Evolutionary conservation across 306 rosid genomes (phyloP).

Genomic region (Prunus mongolica): DNA sequence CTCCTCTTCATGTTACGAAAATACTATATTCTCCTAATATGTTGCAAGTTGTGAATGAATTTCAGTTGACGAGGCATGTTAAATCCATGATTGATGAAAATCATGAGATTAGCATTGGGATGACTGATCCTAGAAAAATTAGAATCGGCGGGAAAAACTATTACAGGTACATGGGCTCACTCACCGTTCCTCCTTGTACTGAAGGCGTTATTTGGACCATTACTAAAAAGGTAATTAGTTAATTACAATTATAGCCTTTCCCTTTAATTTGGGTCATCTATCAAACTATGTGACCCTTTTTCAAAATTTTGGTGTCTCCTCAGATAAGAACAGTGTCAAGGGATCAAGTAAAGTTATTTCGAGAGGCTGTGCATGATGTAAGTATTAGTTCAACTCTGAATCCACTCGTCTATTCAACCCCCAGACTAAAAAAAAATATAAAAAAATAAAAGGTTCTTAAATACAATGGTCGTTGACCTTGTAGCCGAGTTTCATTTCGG

Average conservation of each 20-base stretch:
- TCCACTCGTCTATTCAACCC: not conserved
- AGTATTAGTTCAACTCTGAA: not conserved
- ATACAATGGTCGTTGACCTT: no score
- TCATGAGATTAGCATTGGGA: constrained; percentile 2
- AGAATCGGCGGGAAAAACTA: constrained; percentile 4
- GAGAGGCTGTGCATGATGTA: not conserved
- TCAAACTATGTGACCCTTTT: not conserved
- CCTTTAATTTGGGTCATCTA: not conserved
- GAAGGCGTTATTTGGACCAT: constrained; percentile 38
- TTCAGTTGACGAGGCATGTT: constrained; percentile 20
- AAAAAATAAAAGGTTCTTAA: no score
- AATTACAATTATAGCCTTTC: not conserved
- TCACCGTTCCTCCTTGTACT: constrained; percentile 37
- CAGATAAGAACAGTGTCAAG: not conserved
- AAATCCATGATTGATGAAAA: constrained; percentile 1
- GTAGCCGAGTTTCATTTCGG: no score
- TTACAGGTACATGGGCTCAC: constrained; percentile 36
- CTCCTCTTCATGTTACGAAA: no score
- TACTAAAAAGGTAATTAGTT: no score
- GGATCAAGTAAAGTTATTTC: not conserved
- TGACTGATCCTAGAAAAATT: constrained; percentile 9
- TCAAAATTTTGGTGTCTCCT: not conserved
- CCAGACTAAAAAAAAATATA: not conserved
- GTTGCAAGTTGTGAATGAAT: not conserved
- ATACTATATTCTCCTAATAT: not conserved